phyloP scores from a whole-genome alignment of 2,329 filamentous ascomycete species.

The Aspergillus aculeatus region DNA sequence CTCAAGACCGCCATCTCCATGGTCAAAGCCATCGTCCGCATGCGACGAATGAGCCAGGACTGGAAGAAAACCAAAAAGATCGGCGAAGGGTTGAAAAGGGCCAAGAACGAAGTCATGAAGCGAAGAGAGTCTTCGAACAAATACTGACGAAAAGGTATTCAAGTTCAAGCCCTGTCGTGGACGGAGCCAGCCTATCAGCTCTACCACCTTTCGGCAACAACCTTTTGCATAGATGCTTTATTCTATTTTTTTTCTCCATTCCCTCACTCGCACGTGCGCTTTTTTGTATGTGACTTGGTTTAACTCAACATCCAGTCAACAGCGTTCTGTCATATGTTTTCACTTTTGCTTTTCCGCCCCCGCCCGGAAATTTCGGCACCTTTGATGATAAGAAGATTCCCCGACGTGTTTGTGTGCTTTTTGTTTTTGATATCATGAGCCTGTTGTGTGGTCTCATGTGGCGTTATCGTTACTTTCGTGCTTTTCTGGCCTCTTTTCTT shows the following conservation, averaged over 20 bases:
- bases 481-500: not conserved
- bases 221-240: not conserved
- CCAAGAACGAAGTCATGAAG: slow-evolving; percentile 43
- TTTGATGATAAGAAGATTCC: slow-evolving; percentile 5
- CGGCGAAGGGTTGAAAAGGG: slow-evolving; percentile 44
- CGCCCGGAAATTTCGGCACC: not conserved
- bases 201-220: not conserved
- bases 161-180: slow-evolving; percentile 3
- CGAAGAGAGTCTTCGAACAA: slow-evolving; percentile 34
- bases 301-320: no score
- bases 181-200: not conserved
- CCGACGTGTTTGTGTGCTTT: not conserved
- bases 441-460: not conserved
- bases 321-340: no score
- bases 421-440: not conserved
- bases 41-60: slow-evolving; percentile 46
- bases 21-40: slow-evolving; percentile 46
- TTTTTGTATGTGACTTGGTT: no score
- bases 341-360: not conserved
- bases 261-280: not conserved
- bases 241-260: not conserved
- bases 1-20: slow-evolving; percentile 43
- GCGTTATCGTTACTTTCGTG: not conserved
- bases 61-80: slow-evolving; percentile 46
- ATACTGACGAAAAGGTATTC: slow-evolving; percentile 8